Base-by-base conservation (phyloP, 23 red algal genomes). In the Cyanidioschyzon merolae region DNA sequence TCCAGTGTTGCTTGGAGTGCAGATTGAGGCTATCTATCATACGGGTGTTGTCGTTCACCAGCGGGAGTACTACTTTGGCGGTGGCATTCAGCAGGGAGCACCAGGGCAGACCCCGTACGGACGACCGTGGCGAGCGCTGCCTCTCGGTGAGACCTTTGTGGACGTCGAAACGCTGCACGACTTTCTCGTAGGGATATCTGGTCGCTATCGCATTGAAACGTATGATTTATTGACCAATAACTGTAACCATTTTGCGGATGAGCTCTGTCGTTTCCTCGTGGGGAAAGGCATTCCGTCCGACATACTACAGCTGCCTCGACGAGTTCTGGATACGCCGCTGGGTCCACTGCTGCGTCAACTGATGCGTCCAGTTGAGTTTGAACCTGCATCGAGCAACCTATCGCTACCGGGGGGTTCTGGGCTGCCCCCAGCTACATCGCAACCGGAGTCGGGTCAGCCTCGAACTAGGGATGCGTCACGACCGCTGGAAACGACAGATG, bases 181-280 rank as follows among this genome's bases (percentile, higher is more conserved):
- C 39, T 91, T 92, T 83, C 88, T 98, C 16, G 32, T 38, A 3
- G 82, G 77, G 16, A 84, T 98, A 1, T 31, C 2, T 34, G 38
- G 68, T 37, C 59, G 68, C 30, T 81, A 63, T 50, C 68, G 38
- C 45, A n/a, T 76, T 0, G 80, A 68, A 25, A 89, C 79, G 58
- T 98, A 98, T 50, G 79, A 98, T 67, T 57, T 98, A 1, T 75
- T 98, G 24, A 82, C 89, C 37, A 83, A 91, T 81, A 98, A 98
- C 76, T 98, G 94, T 39, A 98, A 98, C 74, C 77, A 98, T 77
- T 98, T 98, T 58, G 68, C 85, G 35, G 89, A 91, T 77, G 82
- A 77, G 26, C 79, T 78, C 79, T 75, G 68, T 75, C 77, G 37
- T 24, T 91, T 92, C 84, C 88, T 98, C 59, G 36, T 89, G 17